A percentile compares a stretch with the other conserved stretches of the same genome.
Evolutionary conservation across 2,329 filamentous ascomycete genomes (phyloP).

Genomic region (Thielaviopsis musarum): DNA sequence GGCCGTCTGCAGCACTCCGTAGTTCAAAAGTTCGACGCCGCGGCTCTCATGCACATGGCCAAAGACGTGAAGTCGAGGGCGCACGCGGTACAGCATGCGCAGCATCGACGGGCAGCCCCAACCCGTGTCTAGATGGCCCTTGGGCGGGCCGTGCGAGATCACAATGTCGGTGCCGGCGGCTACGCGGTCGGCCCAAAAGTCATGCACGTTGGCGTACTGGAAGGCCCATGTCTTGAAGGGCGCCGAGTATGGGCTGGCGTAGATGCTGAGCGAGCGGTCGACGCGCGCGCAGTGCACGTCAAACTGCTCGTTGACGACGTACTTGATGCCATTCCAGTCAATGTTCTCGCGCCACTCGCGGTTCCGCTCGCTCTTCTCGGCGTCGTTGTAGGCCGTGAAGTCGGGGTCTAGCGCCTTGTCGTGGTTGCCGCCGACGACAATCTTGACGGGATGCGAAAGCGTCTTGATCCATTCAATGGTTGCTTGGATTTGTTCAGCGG

Average conservation of each 20-base stretch:
- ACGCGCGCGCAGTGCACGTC: slow-evolving; percentile 37
- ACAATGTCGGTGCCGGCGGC: slow-evolving; percentile 21
- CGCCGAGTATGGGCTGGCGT: slow-evolving; percentile 19
- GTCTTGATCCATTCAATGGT: slow-evolving; percentile 49
- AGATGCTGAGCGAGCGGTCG: slow-evolving; percentile 2
- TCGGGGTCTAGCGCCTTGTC: slow-evolving; percentile 23
- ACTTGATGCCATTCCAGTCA: slow-evolving; percentile 52
- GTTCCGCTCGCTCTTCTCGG: slow-evolving; percentile 22
- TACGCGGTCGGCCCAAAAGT: slow-evolving; percentile 17
- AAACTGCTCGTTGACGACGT: slow-evolving; percentile 54
- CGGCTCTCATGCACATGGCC: slow-evolving; percentile 32
- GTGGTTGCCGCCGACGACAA: slow-evolving; percentile 31
- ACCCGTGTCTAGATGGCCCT: slow-evolving; percentile 21
- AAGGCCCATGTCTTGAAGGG: slow-evolving; percentile 25
- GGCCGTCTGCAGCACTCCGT: slow-evolving; percentile 53
- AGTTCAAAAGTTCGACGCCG: slow-evolving; percentile 52
- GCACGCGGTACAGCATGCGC: neutral
- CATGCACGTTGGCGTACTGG: slow-evolving; percentile 20
- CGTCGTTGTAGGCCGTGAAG: slow-evolving; percentile 12
- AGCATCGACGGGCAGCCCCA: slow-evolving; percentile 19
- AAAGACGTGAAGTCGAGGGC: slow-evolving; percentile 8
- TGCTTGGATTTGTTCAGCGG: slow-evolving; percentile 53
- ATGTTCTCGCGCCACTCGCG: slow-evolving; percentile 21
- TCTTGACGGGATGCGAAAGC: slow-evolving; percentile 31
- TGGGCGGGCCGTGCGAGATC: slow-evolving; percentile 24